Evolutionary conservation across 345 rosid genomes (phyloP), one percentile per base, ranked within the genome.

Genomic region (Dipteronia sinensis): DNA sequence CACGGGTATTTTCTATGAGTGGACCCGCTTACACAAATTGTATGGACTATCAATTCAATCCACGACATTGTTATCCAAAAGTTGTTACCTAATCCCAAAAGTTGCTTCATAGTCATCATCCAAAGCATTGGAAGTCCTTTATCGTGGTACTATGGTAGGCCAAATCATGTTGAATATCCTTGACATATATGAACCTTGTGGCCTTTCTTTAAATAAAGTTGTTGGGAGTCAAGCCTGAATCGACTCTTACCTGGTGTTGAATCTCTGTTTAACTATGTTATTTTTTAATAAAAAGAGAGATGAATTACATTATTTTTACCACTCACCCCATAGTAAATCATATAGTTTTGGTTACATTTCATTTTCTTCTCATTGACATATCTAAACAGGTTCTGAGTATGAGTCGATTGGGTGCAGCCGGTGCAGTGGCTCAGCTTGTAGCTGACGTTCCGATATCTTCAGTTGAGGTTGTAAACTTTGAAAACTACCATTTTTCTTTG

Each of bases 371-470:
- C 34, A 19, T 71, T 69, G 44, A 7, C 34, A 53, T 25, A 10
- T 25, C 19, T 72, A 1, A 82, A 73, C 90, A 92, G 94, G 93
- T 92, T 46, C 73, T 92, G 76, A 92, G 92, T 84, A 90, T 89
- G 93, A 92, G 97, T 77, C 78, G 94, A 83, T 71, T 88, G 25
- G 94, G 97, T 3, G 93, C 89, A 76, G 83, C 97, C 0, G 91
- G 91, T 27, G 93, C 94, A 0, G 97, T 90, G 71, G 93, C 97
- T 67, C 94, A 87, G 81, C 94, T 90, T 55, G 90, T 92, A 5
- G 88, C 94, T 4, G 94, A 90, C 75, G 87, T 90, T 10, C 97
- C 94, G 8, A 38, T 83, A 70, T 80, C 91, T 13, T 88, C 90
- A 29, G 70, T 82, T 3, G 93, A 92, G 94, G 97, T 92, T 83